Percentiles rank a stretch among this genome's conserved stretches.
Evolutionary conservation across 2,329 filamentous ascomycete species (phyloP).

Genomic region (Sclerotinia subarctica): DNA sequence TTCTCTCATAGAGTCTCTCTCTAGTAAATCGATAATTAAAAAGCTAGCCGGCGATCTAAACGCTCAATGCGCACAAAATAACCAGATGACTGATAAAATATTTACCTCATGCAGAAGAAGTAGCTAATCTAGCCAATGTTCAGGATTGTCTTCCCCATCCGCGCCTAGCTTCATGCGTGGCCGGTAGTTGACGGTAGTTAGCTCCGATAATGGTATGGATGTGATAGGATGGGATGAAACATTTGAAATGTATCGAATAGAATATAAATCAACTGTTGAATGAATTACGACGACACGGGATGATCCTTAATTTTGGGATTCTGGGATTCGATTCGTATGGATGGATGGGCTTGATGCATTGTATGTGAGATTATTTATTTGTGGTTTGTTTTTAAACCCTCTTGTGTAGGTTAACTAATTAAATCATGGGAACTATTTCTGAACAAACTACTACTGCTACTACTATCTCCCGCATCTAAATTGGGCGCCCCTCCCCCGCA

Average conservation of each 20-base stretch:
- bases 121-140: not conserved
- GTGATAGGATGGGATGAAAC: not conserved
- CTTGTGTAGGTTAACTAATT: too few species aligned
- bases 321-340: too few species aligned
- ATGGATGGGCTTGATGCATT: too few species aligned
- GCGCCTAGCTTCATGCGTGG: not conserved
- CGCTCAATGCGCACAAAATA: not conserved
- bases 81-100: conserved; percentile 1
- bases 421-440: too few species aligned
- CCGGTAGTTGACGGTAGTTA: conserved; percentile 8
- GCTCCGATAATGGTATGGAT: too few species aligned
- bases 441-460: too few species aligned
- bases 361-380: too few species aligned
- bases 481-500: not conserved
- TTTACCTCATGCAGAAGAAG: conserved; percentile 5
- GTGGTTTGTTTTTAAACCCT: too few species aligned
- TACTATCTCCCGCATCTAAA: not conserved
- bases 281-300: too few species aligned
- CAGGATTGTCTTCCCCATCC: not conserved
- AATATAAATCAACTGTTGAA: too few species aligned
- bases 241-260: not conserved
- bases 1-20: too few species aligned
- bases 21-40: not conserved
- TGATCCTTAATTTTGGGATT: too few species aligned
- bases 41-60: not conserved